phyloP scores from a whole-genome alignment of 2,329 filamentous ascomycete genomes.

The Ophiognomonia clavigignenti-juglandacearum region DNA sequence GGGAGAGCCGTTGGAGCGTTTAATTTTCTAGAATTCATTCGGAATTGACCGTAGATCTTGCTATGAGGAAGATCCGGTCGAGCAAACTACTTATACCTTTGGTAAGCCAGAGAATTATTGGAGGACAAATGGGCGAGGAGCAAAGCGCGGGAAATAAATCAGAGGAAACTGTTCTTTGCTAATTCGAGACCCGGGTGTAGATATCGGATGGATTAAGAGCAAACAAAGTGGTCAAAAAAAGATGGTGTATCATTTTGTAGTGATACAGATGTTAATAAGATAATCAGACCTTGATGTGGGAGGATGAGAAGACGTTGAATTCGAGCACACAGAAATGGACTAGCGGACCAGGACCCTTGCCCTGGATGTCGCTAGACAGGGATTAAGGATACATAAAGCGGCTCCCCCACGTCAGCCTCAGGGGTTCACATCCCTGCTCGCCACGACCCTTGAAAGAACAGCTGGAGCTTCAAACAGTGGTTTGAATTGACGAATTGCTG shows the following conservation, averaged over 20 bases:
- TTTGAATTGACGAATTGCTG: constrained; percentile 15
- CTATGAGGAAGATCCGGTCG: too few species aligned
- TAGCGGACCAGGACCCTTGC: too few species aligned
- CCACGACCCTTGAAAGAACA: too few species aligned
- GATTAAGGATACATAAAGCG: not conserved
- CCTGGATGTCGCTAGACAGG: constrained; percentile 3
- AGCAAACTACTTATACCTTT: too few species aligned
- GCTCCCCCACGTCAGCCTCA: constrained; percentile 6
- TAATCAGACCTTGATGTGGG: not conserved
- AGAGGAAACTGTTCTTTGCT: not conserved
- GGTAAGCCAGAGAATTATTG: too few species aligned
- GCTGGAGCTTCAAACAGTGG: too few species aligned
- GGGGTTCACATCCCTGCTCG: constrained; percentile 1
- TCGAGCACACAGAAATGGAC: not conserved
- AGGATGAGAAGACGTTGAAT: not conserved
- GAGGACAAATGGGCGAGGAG: too few species aligned
- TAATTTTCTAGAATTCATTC: too few species aligned
- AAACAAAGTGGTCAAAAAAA: not conserved
- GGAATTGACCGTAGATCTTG: too few species aligned
- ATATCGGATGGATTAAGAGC: not conserved
- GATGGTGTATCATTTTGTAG: not conserved
- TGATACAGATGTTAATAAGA: not conserved
- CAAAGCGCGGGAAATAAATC: too few species aligned
- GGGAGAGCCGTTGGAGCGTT: too few species aligned
- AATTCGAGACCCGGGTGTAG: not conserved